Percentiles rank a stretch among this genome's conserved stretches.
Conservation (phyloP, 2,329 filamentous ascomycete genomes). For the Nemania abortiva region DNA sequence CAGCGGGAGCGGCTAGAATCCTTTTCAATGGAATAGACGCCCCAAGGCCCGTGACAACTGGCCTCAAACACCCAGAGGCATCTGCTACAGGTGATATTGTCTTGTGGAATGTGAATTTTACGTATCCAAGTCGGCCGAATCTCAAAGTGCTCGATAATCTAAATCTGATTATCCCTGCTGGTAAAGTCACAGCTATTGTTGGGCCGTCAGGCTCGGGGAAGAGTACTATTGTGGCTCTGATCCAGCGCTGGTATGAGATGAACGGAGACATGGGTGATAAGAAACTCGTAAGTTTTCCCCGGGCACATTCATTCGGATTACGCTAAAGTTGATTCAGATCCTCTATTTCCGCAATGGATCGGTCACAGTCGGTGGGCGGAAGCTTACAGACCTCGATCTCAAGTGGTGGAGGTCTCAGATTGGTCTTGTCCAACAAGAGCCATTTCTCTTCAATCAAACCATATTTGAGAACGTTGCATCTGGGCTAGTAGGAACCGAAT, state of each 20-base stretch:
- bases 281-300: slow-evolving; percentile 43
- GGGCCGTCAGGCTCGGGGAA: slow-evolving; percentile 80
- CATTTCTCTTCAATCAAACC: slow-evolving; percentile 74
- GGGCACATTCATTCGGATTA: neutral
- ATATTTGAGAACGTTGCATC: slow-evolving; percentile 73
- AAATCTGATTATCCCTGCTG: slow-evolving; percentile 68
- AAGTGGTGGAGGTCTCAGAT: slow-evolving; percentile 74
- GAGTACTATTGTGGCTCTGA: slow-evolving; percentile 77
- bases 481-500: slow-evolving; percentile 66
- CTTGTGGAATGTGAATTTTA: slow-evolving; percentile 74
- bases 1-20: slow-evolving; percentile 67
- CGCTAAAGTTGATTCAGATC: slow-evolving; percentile 38
- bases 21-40: slow-evolving; percentile 68
- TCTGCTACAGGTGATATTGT: slow-evolving; percentile 66
- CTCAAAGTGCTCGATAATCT: slow-evolving; percentile 72
- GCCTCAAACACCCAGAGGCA: slow-evolving; percentile 61
- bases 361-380: slow-evolving; percentile 65
- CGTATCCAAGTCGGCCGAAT: slow-evolving; percentile 75
- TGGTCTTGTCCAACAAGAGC: slow-evolving; percentile 75
- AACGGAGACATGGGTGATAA: slow-evolving; percentile 57
- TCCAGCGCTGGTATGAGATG: slow-evolving; percentile 79
- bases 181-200: slow-evolving; percentile 80
- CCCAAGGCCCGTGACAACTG: slow-evolving; percentile 56
- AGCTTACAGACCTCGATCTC: slow-evolving; percentile 69
- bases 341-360: slow-evolving; percentile 58